Evolutionary conservation across 441 rosid species (phyloP).

Genomic region (Mallotus japonicus): DNA sequence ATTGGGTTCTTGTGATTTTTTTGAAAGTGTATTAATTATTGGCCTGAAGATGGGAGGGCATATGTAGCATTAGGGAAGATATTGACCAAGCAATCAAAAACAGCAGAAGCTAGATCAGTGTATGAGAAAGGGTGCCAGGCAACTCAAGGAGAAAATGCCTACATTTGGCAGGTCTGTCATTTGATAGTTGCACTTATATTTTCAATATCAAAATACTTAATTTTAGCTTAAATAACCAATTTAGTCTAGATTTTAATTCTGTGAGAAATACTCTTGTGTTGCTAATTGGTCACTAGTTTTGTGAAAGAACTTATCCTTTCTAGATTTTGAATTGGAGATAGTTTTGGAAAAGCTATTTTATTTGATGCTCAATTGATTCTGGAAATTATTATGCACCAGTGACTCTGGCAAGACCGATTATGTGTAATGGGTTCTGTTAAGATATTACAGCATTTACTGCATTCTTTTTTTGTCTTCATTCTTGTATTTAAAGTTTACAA

Average conservation of each 20-base stretch:
- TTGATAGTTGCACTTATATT: neutral
- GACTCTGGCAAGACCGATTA: neutral
- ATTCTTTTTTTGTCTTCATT: neutral
- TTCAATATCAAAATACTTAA: neutral
- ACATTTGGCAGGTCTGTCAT: conserved; percentile 84
- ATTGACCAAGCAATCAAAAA: conserved; percentile 59
- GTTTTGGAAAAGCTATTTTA: too few relatives aligned
- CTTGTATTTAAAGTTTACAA: conserved; percentile 15
- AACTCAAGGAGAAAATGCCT: conserved; percentile 90
- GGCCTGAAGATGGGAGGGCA: conserved; percentile 97
- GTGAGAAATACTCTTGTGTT: neutral
- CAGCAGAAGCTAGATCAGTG: conserved; percentile 58
- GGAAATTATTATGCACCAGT: neutral
- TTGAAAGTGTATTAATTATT: conserved; percentile 65
- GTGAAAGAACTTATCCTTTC: too few relatives aligned
- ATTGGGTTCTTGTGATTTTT: conserved; percentile 21
- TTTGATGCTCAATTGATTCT: neutral
- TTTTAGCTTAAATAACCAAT: neutral
- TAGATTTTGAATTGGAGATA: too few relatives aligned
- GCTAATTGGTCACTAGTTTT: neutral
- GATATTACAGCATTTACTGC: neutral
- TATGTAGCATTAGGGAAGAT: conserved; percentile 84
- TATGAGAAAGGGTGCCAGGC: conserved; percentile 89
- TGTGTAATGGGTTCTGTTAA: neutral
- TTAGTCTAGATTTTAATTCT: neutral